Evolutionary conservation across 345 rosid species (phyloP).

Genomic region (Clarkia xantiana): DNA sequence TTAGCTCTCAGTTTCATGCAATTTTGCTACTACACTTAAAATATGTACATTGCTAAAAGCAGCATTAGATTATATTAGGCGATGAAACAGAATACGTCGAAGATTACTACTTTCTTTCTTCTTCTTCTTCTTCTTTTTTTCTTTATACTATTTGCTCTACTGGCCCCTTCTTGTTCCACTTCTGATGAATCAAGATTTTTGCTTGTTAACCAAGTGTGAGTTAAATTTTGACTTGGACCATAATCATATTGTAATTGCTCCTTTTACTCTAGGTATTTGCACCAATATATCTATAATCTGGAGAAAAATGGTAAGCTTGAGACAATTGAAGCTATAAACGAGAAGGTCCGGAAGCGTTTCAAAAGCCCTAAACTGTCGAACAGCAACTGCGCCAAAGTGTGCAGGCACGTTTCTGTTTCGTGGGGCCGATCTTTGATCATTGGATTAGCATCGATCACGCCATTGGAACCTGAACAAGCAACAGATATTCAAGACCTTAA

Average conservation of each 20-base stretch:
- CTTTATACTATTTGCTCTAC: too few relatives aligned
- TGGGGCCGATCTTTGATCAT: slow-evolving; percentile 76
- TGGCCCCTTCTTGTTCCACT: too few relatives aligned
- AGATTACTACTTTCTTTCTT: too few relatives aligned
- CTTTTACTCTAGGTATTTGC: slow-evolving; percentile 48
- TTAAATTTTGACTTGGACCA: too few relatives aligned
- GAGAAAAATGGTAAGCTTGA: slow-evolving; percentile 69
- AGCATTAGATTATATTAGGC: too few relatives aligned
- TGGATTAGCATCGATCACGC: slow-evolving; percentile 68
- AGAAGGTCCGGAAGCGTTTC: slow-evolving; percentile 77
- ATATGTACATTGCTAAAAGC: too few relatives aligned
- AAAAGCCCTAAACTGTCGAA: slow-evolving; percentile 82
- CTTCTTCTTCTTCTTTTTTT: too few relatives aligned
- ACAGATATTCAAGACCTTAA: slow-evolving; percentile 26
- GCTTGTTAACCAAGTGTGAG: too few relatives aligned
- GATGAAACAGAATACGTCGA: too few relatives aligned
- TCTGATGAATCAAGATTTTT: too few relatives aligned
- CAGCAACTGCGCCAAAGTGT: slow-evolving; percentile 67
- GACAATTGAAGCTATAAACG: slow-evolving; percentile 72
- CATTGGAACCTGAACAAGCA: slow-evolving; percentile 28
- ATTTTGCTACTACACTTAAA: not conserved
- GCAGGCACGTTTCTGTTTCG: slow-evolving; percentile 83
- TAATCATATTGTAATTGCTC: slow-evolving; percentile 2
- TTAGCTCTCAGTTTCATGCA: slow-evolving; percentile 1
- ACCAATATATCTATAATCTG: slow-evolving; percentile 41